phyloP scores from a whole-genome alignment of 192 early-diverging fungal genomes.

The Backusella sp. region DNA sequence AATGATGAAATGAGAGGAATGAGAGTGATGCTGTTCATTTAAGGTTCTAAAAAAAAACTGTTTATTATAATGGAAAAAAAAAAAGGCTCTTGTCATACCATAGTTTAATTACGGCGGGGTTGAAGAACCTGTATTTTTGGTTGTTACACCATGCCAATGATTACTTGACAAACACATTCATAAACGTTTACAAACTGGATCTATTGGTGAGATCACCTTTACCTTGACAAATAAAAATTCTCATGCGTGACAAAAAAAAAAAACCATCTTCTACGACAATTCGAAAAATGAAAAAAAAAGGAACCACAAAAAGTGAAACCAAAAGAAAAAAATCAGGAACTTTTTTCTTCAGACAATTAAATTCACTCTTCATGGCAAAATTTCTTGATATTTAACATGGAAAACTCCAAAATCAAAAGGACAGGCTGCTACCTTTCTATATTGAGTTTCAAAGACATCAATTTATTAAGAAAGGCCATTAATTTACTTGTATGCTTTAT shows the following conservation, averaged over 20 bases:
- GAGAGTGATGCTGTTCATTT: not conserved
- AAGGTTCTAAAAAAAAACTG: not conserved
- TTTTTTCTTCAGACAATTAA: no score
- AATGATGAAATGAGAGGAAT: not conserved
- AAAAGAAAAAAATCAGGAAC: no score
- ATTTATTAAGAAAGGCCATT: not conserved
- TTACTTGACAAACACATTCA: no score
- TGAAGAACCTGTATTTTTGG: not conserved
- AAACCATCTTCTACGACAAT: no score
- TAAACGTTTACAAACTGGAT: no score
- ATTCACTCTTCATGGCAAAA: no score
- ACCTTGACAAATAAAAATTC: no score
- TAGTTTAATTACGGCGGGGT: not conserved
- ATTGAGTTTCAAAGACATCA: not conserved
- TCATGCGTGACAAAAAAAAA: no score
- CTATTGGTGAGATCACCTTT: no score
- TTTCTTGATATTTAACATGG: no score
- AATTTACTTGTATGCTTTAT: not conserved
- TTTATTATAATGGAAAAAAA: not conserved
- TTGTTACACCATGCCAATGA: not conserved
- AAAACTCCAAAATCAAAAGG: not conserved
- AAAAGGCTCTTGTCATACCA: not conserved
- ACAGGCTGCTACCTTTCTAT: not conserved
- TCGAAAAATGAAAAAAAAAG: not conserved
- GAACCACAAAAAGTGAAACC: no score